Percentiles rank a stretch among this genome's conserved stretches.
Evolutionary conservation across 192 early-diverging fungal species (phyloP).

Genomic region (Backusella mclennaniae): DNA sequence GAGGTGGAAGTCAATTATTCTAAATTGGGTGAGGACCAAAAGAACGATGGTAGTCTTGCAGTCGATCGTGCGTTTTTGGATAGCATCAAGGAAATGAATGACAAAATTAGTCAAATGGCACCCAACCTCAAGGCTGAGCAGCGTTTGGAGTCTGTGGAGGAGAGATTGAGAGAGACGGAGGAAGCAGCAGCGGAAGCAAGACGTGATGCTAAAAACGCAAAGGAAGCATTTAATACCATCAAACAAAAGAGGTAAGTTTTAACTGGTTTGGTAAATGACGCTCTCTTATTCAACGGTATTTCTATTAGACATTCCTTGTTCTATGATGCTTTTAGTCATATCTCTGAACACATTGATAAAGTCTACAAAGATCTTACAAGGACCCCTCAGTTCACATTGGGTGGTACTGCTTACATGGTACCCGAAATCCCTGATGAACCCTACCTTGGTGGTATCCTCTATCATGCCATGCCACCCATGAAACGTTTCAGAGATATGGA

Average conservation of each 20-base stretch:
- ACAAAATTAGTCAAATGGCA: conserved; percentile 81
- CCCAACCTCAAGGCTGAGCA: conserved; percentile 93
- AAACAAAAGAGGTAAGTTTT: conserved; percentile 69
- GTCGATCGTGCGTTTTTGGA: conserved; percentile 70
- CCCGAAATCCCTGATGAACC: conserved; percentile 95
- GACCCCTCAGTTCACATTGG: conserved; percentile 81
- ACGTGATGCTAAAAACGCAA: conserved; percentile 75
- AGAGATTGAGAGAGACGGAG: conserved; percentile 75
- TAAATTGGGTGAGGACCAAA: conserved; percentile 49
- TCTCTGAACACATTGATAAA: conserved; percentile 88
- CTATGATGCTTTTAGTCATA: conserved; percentile 82
- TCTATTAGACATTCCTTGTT: conserved; percentile 70
- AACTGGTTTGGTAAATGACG: not conserved
- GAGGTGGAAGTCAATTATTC: conserved; percentile 63
- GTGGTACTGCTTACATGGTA: conserved; percentile 92
- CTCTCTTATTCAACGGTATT: too few relatives aligned
- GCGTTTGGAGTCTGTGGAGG: conserved; percentile 81
- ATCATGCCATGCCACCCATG: conserved; percentile 99
- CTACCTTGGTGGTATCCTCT: conserved; percentile 90
- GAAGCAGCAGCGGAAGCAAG: conserved; percentile 83
- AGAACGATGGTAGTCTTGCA: conserved; percentile 35
- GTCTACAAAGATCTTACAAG: conserved; percentile 96
- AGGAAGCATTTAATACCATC: conserved; percentile 76
- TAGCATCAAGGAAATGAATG: conserved; percentile 50
- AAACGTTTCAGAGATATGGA: conserved; percentile 99